A percentile compares a stretch with the other conserved stretches of the same genome.
These are phyloP conservation scores for Didymella exigua DNA, from an alignment of 2,329 filamentous ascomycete genomes.

Conservation along the genomic window DNA sequence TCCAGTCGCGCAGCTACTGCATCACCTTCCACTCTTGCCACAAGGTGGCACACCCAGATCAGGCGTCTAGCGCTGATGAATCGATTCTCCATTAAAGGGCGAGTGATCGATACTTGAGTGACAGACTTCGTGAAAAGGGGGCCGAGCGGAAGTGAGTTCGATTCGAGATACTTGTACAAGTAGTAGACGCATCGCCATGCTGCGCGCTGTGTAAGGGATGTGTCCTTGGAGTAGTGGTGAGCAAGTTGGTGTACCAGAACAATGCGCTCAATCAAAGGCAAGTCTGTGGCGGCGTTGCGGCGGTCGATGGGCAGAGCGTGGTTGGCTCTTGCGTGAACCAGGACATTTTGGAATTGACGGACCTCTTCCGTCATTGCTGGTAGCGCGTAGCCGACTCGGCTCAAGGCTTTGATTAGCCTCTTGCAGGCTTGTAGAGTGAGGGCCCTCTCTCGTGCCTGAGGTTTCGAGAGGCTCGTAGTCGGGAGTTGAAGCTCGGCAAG, in stretches of 20 bases:
- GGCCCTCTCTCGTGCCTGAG: background rate
- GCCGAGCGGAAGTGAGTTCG: conserved; percentile 29
- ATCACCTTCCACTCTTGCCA: conserved; percentile 38
- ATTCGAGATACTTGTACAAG: conserved; percentile 35
- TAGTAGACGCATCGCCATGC: conserved; percentile 36
- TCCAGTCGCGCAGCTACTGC: conserved; percentile 36
- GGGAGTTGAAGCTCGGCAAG: background rate
- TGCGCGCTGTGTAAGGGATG: conserved; percentile 24
- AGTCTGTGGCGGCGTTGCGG: conserved; percentile 20
- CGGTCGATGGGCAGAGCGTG: conserved; percentile 34
- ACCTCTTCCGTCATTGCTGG: conserved; percentile 7
- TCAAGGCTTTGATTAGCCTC: conserved; percentile 13
- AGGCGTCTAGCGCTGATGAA: conserved; percentile 38
- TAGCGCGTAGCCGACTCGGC: conserved; percentile 3
- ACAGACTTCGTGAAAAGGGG: conserved; percentile 40
- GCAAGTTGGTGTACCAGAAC: conserved; percentile 42
- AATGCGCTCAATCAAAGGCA: conserved; percentile 20
- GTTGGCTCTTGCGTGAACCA: conserved; percentile 28
- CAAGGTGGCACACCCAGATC: conserved; percentile 38
- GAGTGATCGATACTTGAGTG: conserved; percentile 32
- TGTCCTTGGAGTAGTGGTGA: conserved; percentile 39
- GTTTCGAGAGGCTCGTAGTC: background rate
- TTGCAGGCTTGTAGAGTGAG: conserved; percentile 11
- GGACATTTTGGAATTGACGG: conserved; percentile 35
- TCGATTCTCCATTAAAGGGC: conserved; percentile 33